Conservation (phyloP, 2,329 filamentous ascomycete genomes). For the Exophiala dermatitidis region DNA sequence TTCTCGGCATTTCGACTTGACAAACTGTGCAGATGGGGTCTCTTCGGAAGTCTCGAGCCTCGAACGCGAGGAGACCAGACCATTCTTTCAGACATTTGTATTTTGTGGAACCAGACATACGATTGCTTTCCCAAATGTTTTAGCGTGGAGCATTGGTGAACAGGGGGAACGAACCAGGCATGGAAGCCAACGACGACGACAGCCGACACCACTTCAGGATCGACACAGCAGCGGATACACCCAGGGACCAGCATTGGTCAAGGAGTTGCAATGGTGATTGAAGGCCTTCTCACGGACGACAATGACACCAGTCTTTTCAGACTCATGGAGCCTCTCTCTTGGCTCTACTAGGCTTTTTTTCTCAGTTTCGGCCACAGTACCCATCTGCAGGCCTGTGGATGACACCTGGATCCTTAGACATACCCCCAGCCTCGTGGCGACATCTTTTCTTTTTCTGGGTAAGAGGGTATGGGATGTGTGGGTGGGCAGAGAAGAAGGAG, state of each 20-base stretch:
- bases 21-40: background rate
- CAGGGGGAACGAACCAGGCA: conserved; percentile 6
- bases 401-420: conserved; percentile 17
- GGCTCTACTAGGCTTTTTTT: conserved; percentile 17
- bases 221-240: conserved; percentile 6
- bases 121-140: conserved; percentile 13
- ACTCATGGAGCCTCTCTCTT: conserved; percentile 8
- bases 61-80: background rate
- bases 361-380: conserved; percentile 14
- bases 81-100: conserved; percentile 7
- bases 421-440: conserved; percentile 20
- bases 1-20: conserved; percentile 33
- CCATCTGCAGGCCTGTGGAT: conserved; percentile 7
- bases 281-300: background rate
- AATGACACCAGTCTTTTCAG: conserved; percentile 9
- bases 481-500: conserved; percentile 7
- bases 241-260: conserved; percentile 15
- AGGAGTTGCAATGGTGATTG: conserved; percentile 13
- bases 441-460: conserved; percentile 16
- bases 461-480: conserved; percentile 16
- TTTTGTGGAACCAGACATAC: conserved; percentile 4
- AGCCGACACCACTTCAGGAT: conserved; percentile 6
- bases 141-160: conserved; percentile 12
- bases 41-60: background rate
- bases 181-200: conserved; percentile 4